A percentile compares a stretch with the other conserved stretches of the same genome.
Conservation (phyloP, 768 basidiomycete species). For the Leccinum incarnatum region DNA sequence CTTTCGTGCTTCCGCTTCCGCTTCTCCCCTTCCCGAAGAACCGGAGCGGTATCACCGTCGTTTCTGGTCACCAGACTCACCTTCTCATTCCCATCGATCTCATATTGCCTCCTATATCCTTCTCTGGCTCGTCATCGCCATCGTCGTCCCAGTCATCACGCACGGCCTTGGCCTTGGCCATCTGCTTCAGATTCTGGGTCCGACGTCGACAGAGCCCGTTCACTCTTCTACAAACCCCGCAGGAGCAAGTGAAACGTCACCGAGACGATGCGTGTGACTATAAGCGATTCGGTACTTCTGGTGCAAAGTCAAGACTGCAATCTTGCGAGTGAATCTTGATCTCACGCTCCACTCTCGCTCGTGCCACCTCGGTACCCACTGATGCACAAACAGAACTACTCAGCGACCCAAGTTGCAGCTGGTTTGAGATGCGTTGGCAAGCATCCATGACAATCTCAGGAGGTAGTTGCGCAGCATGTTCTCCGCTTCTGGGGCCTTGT, state of each 20-base stretch:
- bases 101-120: neutral
- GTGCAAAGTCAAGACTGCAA: neutral
- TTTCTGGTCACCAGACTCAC: constrained; percentile 22
- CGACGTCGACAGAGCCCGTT: neutral
- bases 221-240: neutral
- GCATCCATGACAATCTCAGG: constrained; percentile 63
- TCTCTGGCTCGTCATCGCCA: neutral
- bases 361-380: constrained; percentile 7
- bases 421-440: constrained; percentile 48
- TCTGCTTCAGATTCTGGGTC: neutral
- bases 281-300: neutral
- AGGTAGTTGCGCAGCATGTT: constrained; percentile 49
- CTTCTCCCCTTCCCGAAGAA: too few species aligned
- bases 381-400: too few species aligned
- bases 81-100: neutral
- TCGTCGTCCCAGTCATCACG: constrained; percentile 59
- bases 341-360: constrained; percentile 15
- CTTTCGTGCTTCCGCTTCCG: too few species aligned
- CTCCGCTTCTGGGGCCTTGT: constrained; percentile 37
- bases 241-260: neutral
- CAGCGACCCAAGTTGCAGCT: neutral
- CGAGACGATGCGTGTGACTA: neutral
- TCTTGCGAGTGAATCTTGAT: constrained; percentile 13
- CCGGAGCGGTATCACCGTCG: too few species aligned
- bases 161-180: constrained; percentile 17